Conservation (phyloP, 805 yeast genomes). For the Gaillardinia entomophila region DNA sequence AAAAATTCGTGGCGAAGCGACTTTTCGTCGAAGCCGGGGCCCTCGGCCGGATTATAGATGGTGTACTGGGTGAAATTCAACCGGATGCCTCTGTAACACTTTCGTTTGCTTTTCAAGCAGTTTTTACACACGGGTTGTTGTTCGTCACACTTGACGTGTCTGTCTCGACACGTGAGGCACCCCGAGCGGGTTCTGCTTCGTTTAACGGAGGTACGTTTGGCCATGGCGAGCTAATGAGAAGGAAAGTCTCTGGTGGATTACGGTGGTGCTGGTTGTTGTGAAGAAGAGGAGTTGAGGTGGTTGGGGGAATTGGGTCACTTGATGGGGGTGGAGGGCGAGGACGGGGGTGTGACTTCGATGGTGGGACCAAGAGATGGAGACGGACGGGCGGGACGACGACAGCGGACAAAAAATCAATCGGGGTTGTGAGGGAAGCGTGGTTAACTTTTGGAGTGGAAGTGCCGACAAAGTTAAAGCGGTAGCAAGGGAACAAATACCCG, state of each 20-base stretch:
- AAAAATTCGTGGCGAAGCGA: too few relatives aligned
- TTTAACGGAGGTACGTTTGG: constrained; percentile 10
- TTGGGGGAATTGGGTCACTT: background rate
- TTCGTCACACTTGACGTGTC: constrained; percentile 67
- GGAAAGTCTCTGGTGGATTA: too few relatives aligned
- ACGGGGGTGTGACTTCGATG: constrained; percentile 8
- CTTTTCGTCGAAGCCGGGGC: background rate
- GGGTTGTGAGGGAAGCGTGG: too few relatives aligned
- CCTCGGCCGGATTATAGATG: constrained; percentile 26
- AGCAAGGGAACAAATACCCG: too few relatives aligned
- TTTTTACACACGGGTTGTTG: constrained; percentile 56
- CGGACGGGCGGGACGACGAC: constrained; percentile 8
- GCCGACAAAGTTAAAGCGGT: too few relatives aligned
- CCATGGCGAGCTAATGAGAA: too few relatives aligned
- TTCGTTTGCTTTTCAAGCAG: constrained; percentile 44
- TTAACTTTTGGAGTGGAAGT: too few relatives aligned
- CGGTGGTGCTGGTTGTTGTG: too few relatives aligned
- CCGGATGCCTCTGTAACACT: constrained; percentile 43
- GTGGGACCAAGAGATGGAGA: constrained; percentile 3
- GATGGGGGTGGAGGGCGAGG: constrained; percentile 9
- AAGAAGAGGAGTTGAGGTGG: background rate
- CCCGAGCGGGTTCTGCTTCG: constrained; percentile 43
- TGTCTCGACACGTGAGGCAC: constrained; percentile 56
- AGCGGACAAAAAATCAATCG: too few relatives aligned
- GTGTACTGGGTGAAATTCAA: constrained; percentile 41